Evolutionary conservation across 441 rosid genomes (phyloP), one percentile per base, ranked within the genome.

Genomic region (Gossypium trilobum): DNA sequence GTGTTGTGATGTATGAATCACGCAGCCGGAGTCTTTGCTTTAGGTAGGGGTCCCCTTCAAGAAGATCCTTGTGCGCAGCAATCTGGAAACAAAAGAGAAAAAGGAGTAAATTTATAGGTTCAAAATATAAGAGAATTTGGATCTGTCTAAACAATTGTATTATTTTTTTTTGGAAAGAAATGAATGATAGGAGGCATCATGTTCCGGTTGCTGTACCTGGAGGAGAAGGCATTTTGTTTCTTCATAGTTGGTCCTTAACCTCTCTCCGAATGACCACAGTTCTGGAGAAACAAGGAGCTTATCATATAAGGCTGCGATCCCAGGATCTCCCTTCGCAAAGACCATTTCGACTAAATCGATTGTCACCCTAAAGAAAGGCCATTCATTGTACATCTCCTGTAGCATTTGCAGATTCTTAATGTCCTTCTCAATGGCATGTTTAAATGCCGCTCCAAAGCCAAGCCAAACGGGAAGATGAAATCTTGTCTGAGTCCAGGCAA

Each of bases 261-360:
- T 85, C 16, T 91, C 82, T 36, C 97, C 97, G 17, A 93, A 91
- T 1, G 91, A 70, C 95, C 92, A 87, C 0, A 94, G 80, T 1
- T 92, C 97, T 76, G 82, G 59, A 0, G 97, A 92, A 42, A 95
- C 99, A 52, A 95, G 99, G 60, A 92, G 98, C 62, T 85, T 86
- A 59, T 92, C 98, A 50, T 78, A 88, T 85, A 89, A 73, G 71
- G 93, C 91, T 13, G 97, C 96, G 0, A 95, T 95, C 16, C 89
- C 90, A 0, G 95, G 98, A 73, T 91, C 92, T 57, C 98, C 99
- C 79, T 95, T 95, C 59, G 99, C 98, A 5, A 95, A 95, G 78
- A 95, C 98, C 99, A 95, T 95, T 81, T 95, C 99, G 25, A 95
- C 88, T 67, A 94, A 82, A 86, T 94, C 98, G 25, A 94, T 88